phyloP scores from a whole-genome alignment of 2,329 filamentous ascomycete species.

The Fusarium sp. region DNA sequence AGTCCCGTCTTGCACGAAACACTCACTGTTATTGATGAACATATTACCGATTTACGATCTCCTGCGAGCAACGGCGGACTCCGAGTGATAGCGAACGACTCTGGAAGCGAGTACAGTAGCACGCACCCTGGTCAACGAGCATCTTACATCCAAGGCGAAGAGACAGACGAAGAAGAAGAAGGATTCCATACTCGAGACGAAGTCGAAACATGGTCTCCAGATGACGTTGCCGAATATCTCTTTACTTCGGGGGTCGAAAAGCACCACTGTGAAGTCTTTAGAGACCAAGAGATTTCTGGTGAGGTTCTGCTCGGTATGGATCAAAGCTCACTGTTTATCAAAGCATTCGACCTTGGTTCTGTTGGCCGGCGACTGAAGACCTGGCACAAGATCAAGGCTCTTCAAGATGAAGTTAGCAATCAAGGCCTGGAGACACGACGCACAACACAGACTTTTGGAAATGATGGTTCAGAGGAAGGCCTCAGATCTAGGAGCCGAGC shows the following conservation, averaged over 20 bases:
- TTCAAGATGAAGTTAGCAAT: constrained; percentile 86
- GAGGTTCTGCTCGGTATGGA: constrained; percentile 96
- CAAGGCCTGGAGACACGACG: constrained; percentile 56
- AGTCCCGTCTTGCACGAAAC: constrained; percentile 91
- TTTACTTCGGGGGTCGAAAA: constrained; percentile 87
- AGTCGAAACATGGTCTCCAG: constrained; percentile 82
- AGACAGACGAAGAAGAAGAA: constrained; percentile 95
- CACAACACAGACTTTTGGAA: constrained; percentile 67
- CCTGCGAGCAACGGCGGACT: constrained; percentile 63
- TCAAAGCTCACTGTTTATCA: constrained; percentile 93
- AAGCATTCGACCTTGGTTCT: constrained; percentile 92
- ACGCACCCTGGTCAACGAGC: constrained; percentile 79
- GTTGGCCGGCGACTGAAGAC: constrained; percentile 91
- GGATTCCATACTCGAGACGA: constrained; percentile 74
- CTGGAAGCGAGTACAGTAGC: constrained; percentile 91
- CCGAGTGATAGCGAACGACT: constrained; percentile 72
- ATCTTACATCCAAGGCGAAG: constrained; percentile 93
- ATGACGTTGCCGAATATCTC: constrained; percentile 88
- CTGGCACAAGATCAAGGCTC: constrained; percentile 93
- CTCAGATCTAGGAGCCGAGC: constrained; percentile 64
- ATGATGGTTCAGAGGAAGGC: constrained; percentile 68
- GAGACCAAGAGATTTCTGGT: constrained; percentile 94
- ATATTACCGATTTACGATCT: constrained; percentile 85
- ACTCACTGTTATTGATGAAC: constrained; percentile 94
- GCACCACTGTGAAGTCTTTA: constrained; percentile 92